Base-by-base conservation (phyloP, 2,329 filamentous ascomycete species). In the Sporothrix mexicana region DNA sequence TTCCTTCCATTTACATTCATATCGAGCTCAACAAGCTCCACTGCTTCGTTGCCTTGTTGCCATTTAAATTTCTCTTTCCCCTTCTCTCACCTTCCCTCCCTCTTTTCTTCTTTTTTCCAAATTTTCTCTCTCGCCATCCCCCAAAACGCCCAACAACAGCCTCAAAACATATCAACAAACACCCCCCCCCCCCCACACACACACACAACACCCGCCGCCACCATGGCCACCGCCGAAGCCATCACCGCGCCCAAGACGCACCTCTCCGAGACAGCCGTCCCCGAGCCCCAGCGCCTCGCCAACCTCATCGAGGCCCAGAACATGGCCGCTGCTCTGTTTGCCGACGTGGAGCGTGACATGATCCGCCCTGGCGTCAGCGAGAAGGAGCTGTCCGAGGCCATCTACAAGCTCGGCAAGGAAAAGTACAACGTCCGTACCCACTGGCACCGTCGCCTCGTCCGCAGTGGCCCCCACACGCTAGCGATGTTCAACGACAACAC, bases 361-460 rank as follows among this genome's bases (percentile, higher is more conserved):
- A 15, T 72, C n/a, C 70, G 70, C 8, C 30, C 70, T 10, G 70
- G 70, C 25, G 20, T 72, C 23, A 61, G 47, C 25, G 70, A 72
- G 20, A 72, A 43, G 23, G 41, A 68, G 4, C 43, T 72, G 17
- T 51, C 41, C 3, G 64, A 72, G 7, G 64, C 20, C 8, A 72
- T 72, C 25, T 72, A 69, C 62, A 25, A 69, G n/a, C 41, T 72
- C 20, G 70, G 70, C 53, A 36, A 47, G n/a, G 70, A 72, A 7
- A 59, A 69, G 23, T 69, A 72, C 70, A 41, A 72, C 8, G 64
- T 72, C 13, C 70, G 62, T 51, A 72, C 70, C 6, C 70, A 72
- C 53, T 72, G 70, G 70, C 70, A 72, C 53, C 64, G 64, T 7
- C 70, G 70, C 10, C 51, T 72, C 25, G 70, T 72, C 8, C 62